A percentile compares a stretch with the other conserved stretches of the same genome.
Evolutionary conservation across 208 protist species (phyloP).

Genomic region (Tritrichomonas foetus): DNA sequence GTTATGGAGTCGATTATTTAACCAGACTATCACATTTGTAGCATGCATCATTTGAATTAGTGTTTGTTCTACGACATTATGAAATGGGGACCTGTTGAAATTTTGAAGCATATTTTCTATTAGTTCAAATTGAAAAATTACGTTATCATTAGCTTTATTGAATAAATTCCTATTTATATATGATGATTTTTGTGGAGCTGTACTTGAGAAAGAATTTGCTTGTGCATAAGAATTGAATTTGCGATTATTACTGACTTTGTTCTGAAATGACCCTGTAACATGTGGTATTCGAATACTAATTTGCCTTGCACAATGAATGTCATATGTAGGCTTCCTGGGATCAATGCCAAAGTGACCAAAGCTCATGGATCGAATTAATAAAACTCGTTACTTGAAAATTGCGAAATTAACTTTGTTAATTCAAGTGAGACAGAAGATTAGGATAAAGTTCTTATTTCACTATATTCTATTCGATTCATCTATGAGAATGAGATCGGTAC

Average conservation of each 20-base stretch:
- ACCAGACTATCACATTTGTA: too few species aligned
- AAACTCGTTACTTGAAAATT: too few species aligned
- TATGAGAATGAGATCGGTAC: too few species aligned
- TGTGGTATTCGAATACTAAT: neutral
- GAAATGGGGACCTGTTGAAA: neutral
- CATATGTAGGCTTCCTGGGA: neutral
- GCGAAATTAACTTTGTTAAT: too few species aligned
- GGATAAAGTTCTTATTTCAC: too few species aligned
- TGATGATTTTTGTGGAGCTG: neutral
- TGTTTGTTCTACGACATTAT: neutral
- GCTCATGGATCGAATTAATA: too few species aligned
- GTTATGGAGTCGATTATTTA: too few species aligned
- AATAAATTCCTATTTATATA: too few species aligned
- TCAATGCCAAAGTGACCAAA: constrained; percentile 30
- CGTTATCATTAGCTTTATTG: neutral
- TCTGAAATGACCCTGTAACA: neutral
- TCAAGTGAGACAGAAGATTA: too few species aligned
- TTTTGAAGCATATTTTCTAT: neutral
- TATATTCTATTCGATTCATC: too few species aligned
- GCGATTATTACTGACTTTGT: neutral
- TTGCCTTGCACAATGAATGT: neutral
- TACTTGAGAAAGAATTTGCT: neutral
- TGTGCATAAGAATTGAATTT: neutral
- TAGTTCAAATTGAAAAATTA: neutral
- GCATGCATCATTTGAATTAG: neutral